A percentile compares a stretch with the other conserved stretches of the same genome.
phyloP scores from a whole-genome alignment of 768 basidiomycete genomes.

The Multifurca ochricompacta region DNA sequence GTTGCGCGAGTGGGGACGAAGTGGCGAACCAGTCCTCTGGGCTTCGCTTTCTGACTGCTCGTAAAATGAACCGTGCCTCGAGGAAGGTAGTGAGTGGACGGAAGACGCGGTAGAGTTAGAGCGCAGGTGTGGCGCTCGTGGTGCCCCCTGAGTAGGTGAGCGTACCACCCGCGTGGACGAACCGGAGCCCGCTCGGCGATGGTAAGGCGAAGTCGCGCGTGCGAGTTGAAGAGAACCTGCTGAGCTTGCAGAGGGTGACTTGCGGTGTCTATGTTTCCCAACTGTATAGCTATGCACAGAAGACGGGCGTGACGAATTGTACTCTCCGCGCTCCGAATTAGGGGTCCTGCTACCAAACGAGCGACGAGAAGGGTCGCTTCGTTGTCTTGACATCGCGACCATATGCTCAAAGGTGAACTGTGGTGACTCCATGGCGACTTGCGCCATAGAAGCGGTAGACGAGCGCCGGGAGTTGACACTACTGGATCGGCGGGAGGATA shows the following conservation, averaged over 20 bases:
- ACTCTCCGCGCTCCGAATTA: conserved; percentile 76
- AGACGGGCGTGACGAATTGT: conserved; percentile 64
- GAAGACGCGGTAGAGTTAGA: conserved; percentile 76
- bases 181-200: conserved; percentile 72
- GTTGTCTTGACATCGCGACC: conserved; percentile 32
- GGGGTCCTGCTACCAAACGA: conserved; percentile 80
- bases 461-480: conserved; percentile 83
- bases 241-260: conserved; percentile 74
- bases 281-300: conserved; percentile 75
- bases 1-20: conserved; percentile 41
- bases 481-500: conserved; percentile 81
- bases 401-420: conserved; percentile 36
- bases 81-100: conserved; percentile 65
- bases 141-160: conserved; percentile 36
- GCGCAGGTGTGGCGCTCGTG: conserved; percentile 50
- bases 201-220: conserved; percentile 74
- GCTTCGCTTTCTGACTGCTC: conserved; percentile 65
- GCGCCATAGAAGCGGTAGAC: conserved; percentile 43
- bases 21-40: conserved; percentile 57
- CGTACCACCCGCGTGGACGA: conserved; percentile 77
- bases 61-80: conserved; percentile 70
- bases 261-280: conserved; percentile 52
- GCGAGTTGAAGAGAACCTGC: conserved; percentile 48
- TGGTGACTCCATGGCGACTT: conserved; percentile 49
- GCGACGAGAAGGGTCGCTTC: conserved; percentile 50